phyloP scores from a whole-genome alignment of 306 rosid genomes.

The Heteromeles arbutifolia region DNA sequence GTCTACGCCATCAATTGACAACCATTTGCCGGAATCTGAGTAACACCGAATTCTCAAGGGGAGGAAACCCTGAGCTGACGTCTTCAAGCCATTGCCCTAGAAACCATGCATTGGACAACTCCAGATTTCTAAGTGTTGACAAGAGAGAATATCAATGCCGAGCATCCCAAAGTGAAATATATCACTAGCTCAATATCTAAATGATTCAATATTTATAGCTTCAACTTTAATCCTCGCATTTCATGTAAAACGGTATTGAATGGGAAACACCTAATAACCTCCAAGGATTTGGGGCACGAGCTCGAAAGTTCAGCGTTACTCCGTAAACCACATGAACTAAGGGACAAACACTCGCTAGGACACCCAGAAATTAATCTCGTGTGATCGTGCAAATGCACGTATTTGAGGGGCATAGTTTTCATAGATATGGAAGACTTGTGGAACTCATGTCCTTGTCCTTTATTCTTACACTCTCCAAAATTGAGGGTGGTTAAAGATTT shows the following conservation, averaged over 20 bases:
- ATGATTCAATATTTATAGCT: background rate
- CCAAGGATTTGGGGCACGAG: background rate
- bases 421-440: background rate
- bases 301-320: background rate
- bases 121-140: background rate
- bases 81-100: background rate
- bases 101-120: background rate
- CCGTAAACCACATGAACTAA: background rate
- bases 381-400: background rate
- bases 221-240: background rate
- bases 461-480: background rate
- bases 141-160: background rate
- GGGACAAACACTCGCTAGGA: background rate
- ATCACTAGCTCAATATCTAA: background rate
- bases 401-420: background rate
- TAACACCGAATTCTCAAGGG: background rate
- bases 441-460: background rate
- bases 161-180: background rate
- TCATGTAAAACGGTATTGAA: background rate
- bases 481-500: background rate
- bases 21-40: no score
- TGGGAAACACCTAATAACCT: background rate
- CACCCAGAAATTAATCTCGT: background rate
- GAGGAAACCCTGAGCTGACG: background rate
- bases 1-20: no score